These are phyloP conservation scores for Scedosporium dehoogii DNA, from an alignment of 2,329 filamentous ascomycete species.

Conservation along the genomic window DNA sequence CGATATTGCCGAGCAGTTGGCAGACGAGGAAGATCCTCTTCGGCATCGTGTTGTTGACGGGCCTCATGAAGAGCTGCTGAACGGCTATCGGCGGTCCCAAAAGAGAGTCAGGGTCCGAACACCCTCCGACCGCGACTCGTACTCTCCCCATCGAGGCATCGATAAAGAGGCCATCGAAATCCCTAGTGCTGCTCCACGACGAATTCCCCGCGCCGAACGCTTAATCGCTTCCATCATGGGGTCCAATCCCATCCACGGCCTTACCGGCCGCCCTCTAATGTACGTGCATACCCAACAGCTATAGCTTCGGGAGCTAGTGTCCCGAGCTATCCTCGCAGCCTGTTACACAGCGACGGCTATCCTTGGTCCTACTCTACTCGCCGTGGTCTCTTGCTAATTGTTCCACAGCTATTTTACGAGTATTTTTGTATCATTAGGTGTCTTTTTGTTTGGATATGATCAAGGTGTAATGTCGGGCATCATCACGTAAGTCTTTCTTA, in stretches of 20 bases:
- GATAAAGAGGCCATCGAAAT: conserved; percentile 75
- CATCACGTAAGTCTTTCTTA: conserved; percentile 43
- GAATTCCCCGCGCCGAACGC: conserved; percentile 57
- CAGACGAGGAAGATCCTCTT: conserved; percentile 72
- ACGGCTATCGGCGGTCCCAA: conserved; percentile 34
- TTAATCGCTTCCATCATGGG: conserved; percentile 80
- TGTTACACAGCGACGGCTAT: background rate
- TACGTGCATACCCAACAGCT: conserved; percentile 31
- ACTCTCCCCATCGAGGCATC: conserved; percentile 22
- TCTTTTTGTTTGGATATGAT: conserved; percentile 84
- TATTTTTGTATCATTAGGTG: conserved; percentile 77
- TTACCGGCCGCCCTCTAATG: conserved; percentile 92
- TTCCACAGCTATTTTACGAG: conserved; percentile 77
- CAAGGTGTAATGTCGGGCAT: conserved; percentile 80
- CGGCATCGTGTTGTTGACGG: conserved; percentile 58
- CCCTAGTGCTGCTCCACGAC: conserved; percentile 55
- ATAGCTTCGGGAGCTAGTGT: too few relatives aligned
- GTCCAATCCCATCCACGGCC: conserved; percentile 69
- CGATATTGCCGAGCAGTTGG: conserved; percentile 86
- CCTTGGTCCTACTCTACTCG: conserved; percentile 6
- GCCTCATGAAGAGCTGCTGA: conserved; percentile 52
- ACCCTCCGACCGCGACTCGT: conserved; percentile 13
- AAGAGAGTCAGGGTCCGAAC: conserved; percentile 18
- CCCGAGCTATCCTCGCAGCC: conserved; percentile 10
- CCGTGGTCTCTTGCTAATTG: conserved; percentile 11